Evolutionary conservation across 2,329 filamentous ascomycete species (phyloP).

Genomic region (Podosphaera xanthii): DNA sequence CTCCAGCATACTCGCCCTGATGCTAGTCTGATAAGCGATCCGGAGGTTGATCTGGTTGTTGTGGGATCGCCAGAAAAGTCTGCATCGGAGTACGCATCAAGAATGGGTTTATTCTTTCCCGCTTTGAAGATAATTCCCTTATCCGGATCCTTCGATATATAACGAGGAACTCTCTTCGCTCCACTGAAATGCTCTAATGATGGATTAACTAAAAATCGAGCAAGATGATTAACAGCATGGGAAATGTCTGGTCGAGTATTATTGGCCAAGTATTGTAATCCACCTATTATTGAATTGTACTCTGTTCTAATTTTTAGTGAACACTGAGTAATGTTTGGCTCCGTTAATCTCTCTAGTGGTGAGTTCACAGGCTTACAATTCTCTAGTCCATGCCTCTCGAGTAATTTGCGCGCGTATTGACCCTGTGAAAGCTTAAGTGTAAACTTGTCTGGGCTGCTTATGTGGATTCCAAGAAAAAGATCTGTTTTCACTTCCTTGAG

Average conservation of each 20-base stretch:
- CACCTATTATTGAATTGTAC: background rate
- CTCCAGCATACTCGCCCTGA: no score
- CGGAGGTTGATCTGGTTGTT: no score
- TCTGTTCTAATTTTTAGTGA: background rate
- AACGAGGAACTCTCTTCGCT: no score
- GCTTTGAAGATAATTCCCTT: no score
- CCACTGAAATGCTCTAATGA: no score
- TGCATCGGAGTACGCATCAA: no score
- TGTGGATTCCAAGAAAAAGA: background rate
- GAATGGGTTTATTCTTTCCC: no score
- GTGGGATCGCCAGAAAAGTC: no score
- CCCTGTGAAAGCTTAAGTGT: background rate
- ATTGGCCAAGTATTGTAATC: background rate
- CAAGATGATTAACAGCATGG: background rate
- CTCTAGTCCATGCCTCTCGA: background rate
- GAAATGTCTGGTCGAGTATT: background rate
- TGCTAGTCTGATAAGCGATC: no score
- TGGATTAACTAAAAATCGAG: background rate
- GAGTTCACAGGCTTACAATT: background rate
- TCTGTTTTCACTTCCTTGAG: background rate
- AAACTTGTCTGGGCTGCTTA: background rate
- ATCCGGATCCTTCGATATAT: no score
- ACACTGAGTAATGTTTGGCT: background rate
- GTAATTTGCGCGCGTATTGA: background rate
- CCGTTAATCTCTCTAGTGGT: background rate